These are phyloP conservation scores for Onygenales sp. DNA, from an alignment of 2,329 filamentous ascomycete species.

Conservation along the genomic window DNA sequence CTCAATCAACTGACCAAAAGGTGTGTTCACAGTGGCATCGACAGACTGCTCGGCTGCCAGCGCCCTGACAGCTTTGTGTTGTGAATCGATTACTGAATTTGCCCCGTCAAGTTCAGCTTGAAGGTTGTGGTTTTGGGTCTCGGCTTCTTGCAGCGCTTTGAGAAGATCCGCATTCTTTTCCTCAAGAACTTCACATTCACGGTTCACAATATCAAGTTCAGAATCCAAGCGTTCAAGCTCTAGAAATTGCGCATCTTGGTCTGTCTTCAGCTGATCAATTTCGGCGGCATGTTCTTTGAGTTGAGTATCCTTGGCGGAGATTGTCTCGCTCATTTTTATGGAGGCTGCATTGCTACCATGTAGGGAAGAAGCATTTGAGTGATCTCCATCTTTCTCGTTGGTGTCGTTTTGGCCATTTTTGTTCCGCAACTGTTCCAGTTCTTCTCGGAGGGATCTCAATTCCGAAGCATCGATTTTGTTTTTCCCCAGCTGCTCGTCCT, in stretches of 20 bases:
- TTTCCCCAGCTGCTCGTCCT: constrained; percentile 5
- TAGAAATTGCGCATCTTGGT: constrained; percentile 24
- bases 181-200: constrained; percentile 25
- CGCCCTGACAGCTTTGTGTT: constrained; percentile 27
- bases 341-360: neutral
- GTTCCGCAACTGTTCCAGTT: constrained; percentile 7
- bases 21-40: constrained; percentile 20
- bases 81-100: constrained; percentile 27
- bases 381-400: neutral
- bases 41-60: constrained; percentile 27
- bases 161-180: constrained; percentile 25
- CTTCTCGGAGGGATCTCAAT: constrained; percentile 11
- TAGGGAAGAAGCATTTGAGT: neutral
- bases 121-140: constrained; percentile 28
- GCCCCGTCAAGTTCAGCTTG: constrained; percentile 26
- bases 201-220: constrained; percentile 23
- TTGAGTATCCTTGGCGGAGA: constrained; percentile 23
- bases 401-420: neutral
- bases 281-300: constrained; percentile 26
- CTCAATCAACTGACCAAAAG: constrained; percentile 31
- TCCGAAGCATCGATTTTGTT: constrained; percentile 14
- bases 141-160: constrained; percentile 24
- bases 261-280: constrained; percentile 26
- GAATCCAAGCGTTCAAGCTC: constrained; percentile 27
- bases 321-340: constrained; percentile 17